These are phyloP conservation scores for Pleurotus sapidus DNA, from an alignment of 768 basidiomycete species.

Conservation along the genomic window DNA sequence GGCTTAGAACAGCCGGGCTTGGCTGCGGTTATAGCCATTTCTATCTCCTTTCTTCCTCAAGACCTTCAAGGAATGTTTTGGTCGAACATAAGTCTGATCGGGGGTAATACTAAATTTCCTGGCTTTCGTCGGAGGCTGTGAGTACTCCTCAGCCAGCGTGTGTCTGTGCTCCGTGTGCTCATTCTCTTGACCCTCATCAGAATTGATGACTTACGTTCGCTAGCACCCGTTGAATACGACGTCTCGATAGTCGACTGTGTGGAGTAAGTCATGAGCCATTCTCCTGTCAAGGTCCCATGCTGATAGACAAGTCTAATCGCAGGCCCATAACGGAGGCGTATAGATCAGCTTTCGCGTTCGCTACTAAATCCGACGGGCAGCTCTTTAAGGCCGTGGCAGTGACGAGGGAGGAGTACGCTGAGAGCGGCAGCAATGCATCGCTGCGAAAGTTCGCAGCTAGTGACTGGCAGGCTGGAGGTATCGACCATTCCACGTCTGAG, in stretches of 20 bases:
- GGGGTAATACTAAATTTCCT: slow-evolving; percentile 75
- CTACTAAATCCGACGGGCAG: slow-evolving; percentile 36
- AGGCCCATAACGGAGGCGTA: slow-evolving; percentile 72
- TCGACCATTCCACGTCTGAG: slow-evolving; percentile 30
- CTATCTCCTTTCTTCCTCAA: slow-evolving; percentile 71
- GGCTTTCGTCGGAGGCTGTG: slow-evolving; percentile 79
- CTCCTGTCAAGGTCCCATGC: background rate
- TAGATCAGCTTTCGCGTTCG: slow-evolving; percentile 56
- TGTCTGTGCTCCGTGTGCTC: background rate
- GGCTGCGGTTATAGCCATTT: slow-evolving; percentile 68
- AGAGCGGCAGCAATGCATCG: slow-evolving; percentile 74
- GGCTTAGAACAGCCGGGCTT: slow-evolving; percentile 84
- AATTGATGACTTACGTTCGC: slow-evolving; percentile 65
- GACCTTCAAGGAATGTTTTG: slow-evolving; percentile 94
- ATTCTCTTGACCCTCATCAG: slow-evolving; percentile 32
- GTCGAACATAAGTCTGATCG: slow-evolving; percentile 89
- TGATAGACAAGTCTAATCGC: background rate
- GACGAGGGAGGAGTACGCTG: slow-evolving; percentile 81
- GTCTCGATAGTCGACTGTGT: slow-evolving; percentile 69
- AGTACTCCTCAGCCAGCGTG: slow-evolving; percentile 23
- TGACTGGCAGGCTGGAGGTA: slow-evolving; percentile 50
- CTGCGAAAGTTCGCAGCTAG: slow-evolving; percentile 63
- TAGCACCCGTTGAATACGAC: slow-evolving; percentile 82
- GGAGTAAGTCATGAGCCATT: slow-evolving; percentile 51
- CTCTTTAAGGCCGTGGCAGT: slow-evolving; percentile 50